Base-by-base conservation (phyloP, 2,329 filamentous ascomycete species). In the Pseudogymnoascus sp. region DNA sequence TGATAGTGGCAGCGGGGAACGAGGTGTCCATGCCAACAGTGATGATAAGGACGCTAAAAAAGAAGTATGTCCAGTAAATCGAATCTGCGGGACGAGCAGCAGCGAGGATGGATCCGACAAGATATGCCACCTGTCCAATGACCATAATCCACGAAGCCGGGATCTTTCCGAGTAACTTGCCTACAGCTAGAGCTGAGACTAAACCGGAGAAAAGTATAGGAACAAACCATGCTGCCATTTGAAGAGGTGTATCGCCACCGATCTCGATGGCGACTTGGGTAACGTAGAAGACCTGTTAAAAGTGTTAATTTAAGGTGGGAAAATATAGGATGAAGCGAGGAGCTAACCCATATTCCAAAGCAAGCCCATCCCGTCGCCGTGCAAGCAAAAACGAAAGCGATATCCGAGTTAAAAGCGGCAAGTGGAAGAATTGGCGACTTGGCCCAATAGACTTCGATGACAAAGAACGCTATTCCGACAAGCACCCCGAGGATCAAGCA, bases 21-120 rank as follows among this genome's bases (percentile, higher is more conserved):
- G 78, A 82, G 77, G 86, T 86, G 68, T 88, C 84, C 80, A 87
- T 85, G 1, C 84, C 84, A 66, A 81, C 84, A 0, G 82, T 79
- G 71, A 83, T 82, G 58, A 87, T 68, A 1, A 87, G 33, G 7
- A 82, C 75, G 10, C 77, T 77, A 6, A 85, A 77, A 68, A 89
- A 88, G 0, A 80, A 76, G 64, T 86, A 80, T 25, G 75, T 75
- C 86, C 86, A 89, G 74, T 88, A 88, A 0, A 74, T 79, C 69
- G 87, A 83, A 5, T 78, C 65, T 0, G 78, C 73, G 0, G 84
- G 82, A 1, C 80, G 76, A 3, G 74, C 77, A 10, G 75, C 75
- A 4, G 75, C 66, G 18, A 79, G 66, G 12, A 78, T 66, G 25
- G 69, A 73, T 6, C 76, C 77, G 6, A 73, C 64, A 27, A 73